phyloP scores from a whole-genome alignment of 2,329 filamentous ascomycete species.

The Metarhizium robertsii region DNA sequence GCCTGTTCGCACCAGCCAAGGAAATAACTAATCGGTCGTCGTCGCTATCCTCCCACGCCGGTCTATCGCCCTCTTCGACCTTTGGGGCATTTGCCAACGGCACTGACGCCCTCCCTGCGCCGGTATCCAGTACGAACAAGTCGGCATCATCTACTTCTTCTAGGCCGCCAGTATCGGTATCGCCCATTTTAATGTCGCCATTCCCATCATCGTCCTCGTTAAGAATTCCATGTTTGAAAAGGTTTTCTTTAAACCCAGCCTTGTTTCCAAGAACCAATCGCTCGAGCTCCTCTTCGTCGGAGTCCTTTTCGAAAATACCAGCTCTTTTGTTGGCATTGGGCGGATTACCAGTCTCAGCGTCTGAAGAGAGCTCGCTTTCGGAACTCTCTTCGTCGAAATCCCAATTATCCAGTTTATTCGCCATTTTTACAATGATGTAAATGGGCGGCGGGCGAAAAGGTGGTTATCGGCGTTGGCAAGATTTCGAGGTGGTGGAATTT shows the following conservation, averaged over 20 bases:
- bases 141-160: constrained; percentile 65
- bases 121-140: constrained; percentile 76
- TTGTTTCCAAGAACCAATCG: constrained; percentile 81
- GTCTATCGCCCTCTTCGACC: constrained; percentile 27
- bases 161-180: constrained; percentile 41
- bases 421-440: constrained; percentile 17
- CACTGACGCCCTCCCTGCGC: constrained; percentile 28
- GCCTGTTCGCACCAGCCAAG: constrained; percentile 56
- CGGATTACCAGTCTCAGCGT: constrained; percentile 18
- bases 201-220: constrained; percentile 30
- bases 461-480: constrained; percentile 8
- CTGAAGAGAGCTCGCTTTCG: constrained; percentile 19
- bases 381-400: constrained; percentile 18
- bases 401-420: constrained; percentile 19
- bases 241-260: constrained; percentile 66
- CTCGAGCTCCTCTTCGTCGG: constrained; percentile 78
- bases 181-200: constrained; percentile 24
- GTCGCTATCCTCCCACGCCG: constrained; percentile 91
- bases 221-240: constrained; percentile 40
- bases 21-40: constrained; percentile 83
- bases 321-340: constrained; percentile 18
- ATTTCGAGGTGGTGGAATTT: constrained; percentile 17
- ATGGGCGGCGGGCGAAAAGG: not conserved
- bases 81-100: constrained; percentile 13
- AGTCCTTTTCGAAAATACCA: constrained; percentile 56